phyloP scores from a whole-genome alignment of 768 basidiomycete genomes.

The Epithele typhae region DNA sequence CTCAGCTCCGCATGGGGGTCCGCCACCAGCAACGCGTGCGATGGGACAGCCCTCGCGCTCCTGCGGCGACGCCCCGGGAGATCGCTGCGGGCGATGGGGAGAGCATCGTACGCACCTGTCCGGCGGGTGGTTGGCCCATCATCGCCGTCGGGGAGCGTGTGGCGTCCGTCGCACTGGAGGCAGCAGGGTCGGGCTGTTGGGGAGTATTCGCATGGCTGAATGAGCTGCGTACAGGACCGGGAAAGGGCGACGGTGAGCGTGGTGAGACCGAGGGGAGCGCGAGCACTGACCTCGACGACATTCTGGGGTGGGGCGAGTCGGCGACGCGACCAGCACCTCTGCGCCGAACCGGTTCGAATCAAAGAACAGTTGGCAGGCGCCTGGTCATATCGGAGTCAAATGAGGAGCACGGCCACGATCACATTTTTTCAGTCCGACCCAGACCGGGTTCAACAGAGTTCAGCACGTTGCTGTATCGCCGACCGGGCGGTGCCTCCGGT shows the following conservation, averaged over 20 bases:
- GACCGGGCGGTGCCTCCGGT: no score
- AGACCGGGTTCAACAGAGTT: no score
- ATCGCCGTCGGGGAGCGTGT: conserved; percentile 12
- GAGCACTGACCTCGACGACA: conserved; percentile 9
- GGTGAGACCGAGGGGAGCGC: not conserved
- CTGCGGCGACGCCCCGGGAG: no score
- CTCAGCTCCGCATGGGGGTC: not conserved
- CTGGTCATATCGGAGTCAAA: no score
- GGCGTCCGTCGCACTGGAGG: conserved; percentile 5
- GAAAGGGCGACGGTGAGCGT: not conserved
- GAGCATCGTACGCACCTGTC: conserved; percentile 8
- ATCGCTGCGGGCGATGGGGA: not conserved
- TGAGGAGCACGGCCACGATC: no score
- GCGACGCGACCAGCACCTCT: no score
- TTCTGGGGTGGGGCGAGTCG: no score
- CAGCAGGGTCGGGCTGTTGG: not conserved
- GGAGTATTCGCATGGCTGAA: conserved; percentile 8
- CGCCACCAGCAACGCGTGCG: not conserved
- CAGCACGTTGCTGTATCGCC: no score
- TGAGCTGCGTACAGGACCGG: conserved; percentile 2
- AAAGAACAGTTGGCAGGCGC: not conserved
- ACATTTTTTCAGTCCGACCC: no score
- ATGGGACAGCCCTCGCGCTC: no score
- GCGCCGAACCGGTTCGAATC: conserved; percentile 19
- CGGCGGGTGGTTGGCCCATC: conserved; percentile 15